phyloP scores from a whole-genome alignment of 2,329 filamentous ascomycete genomes.

The Hymenoscyphus fructigenus region DNA sequence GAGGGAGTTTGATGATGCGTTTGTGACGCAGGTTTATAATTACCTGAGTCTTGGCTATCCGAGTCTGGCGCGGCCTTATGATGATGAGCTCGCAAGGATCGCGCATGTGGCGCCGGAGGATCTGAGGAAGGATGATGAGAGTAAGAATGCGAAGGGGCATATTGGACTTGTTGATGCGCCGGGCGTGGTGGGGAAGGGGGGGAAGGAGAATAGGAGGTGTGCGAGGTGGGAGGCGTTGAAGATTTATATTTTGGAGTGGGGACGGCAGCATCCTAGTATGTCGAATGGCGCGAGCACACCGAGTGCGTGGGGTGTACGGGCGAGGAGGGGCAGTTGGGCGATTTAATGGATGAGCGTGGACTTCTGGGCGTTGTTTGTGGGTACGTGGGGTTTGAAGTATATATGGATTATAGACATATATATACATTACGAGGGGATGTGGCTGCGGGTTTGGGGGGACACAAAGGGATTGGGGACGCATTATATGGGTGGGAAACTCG shows the following conservation, averaged over 20 bases:
- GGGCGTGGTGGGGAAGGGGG: conserved; percentile 38
- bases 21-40: conserved; percentile 96
- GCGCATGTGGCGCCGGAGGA: conserved; percentile 67
- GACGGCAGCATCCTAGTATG: conserved; percentile 77
- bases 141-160: conserved; percentile 68
- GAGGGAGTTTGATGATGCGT: conserved; percentile 75
- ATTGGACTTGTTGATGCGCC: conserved; percentile 57
- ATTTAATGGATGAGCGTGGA: no score
- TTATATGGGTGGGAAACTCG: background rate
- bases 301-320: conserved; percentile 66
- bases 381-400: background rate
- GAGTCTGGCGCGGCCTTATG: conserved; percentile 76
- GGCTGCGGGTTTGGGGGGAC: background rate
- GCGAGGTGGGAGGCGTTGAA: conserved; percentile 81
- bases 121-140: conserved; percentile 69
- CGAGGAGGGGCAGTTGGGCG: conserved; percentile 71
- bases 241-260: conserved; percentile 86
- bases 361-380: background rate
- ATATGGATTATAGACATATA: background rate
- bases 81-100: conserved; percentile 82
- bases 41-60: conserved; percentile 93
- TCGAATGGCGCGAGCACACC: conserved; percentile 52
- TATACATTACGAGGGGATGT: background rate
- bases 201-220: conserved; percentile 47
- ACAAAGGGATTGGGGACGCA: background rate